Evolutionary conservation across 2,329 filamentous ascomycete species (phyloP), one percentile per base, ranked within the genome.

Genomic region (Fusarium falciforme): DNA sequence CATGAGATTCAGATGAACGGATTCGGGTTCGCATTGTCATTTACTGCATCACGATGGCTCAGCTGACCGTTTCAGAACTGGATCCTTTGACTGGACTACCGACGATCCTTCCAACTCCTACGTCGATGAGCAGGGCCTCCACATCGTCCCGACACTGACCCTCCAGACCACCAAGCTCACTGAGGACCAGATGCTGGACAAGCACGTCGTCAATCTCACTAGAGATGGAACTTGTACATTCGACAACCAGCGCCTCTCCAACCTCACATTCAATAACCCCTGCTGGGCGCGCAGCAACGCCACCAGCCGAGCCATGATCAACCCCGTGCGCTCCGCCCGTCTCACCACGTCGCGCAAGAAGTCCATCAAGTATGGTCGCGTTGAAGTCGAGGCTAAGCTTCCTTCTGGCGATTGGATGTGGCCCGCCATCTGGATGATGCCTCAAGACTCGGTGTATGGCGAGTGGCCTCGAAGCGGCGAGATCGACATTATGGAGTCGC

Each of bases 401-500:
- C 87, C 88, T 7, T 79, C 78, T 33, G 88, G 88, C 5, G 86
- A 89, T 75, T 90, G 88, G 88, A 79, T 90, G 27, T 89, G 87
- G 88, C 87, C 82, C 69, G 85, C 85, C 44, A 84, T 85, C 58
- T 84, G 82, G 77, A 78, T 78, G 77, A 78, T 88, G 84, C 87
- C 87, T 6, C 81, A 83, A 70, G 80, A 85, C 60, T 79, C 78
- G 9, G 82, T 81, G 9, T 89, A 89, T 69, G 87, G 87, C 11
- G 77, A 77, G n/a, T 89, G 87, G 87, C 87, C 87, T 2, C 77
- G 80, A 12, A 86, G 83, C 33, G 87, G 87, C 10, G 87, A 89
- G 78, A 89, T 89, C 65, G 87, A 89, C 75, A 86, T 89, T 60
- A 81, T 83, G 65, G 87, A 89, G 79, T 80, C 81, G 25, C 82